Evolutionary conservation across 306 rosid genomes (phyloP).

Genomic region (Gynostemma pentaphyllum): DNA sequence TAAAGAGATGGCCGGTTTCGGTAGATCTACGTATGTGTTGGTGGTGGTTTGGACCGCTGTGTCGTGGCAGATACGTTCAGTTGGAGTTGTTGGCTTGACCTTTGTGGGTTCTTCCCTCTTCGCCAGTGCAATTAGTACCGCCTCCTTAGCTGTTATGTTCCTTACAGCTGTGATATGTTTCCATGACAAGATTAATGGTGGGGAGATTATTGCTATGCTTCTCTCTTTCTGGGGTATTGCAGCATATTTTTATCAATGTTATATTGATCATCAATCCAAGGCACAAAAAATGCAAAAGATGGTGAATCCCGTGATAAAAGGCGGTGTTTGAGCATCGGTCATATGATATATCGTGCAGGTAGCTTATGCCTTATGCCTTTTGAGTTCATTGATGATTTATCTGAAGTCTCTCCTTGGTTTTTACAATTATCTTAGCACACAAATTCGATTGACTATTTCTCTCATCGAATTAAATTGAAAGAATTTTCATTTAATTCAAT

Average conservation of each 20-base stretch:
- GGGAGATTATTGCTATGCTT: conserved; percentile 76
- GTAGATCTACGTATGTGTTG: conserved; percentile 43
- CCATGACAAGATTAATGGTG: conserved; percentile 79
- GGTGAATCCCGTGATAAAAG: conserved; percentile 19
- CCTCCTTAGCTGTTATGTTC: conserved; percentile 76
- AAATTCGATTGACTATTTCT: too few relatives aligned
- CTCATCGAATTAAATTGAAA: too few relatives aligned
- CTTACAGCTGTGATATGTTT: conserved; percentile 64
- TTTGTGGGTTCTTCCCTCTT: conserved; percentile 76
- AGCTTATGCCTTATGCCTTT: neutral
- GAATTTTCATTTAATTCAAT: too few relatives aligned
- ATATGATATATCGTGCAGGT: neutral
- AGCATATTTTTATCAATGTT: conserved; percentile 68
- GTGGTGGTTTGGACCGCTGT: conserved; percentile 67
- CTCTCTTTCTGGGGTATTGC: conserved; percentile 76
- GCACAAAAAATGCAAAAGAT: conserved; percentile 21
- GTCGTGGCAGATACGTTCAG: conserved; percentile 85
- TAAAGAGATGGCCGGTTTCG: conserved; percentile 54
- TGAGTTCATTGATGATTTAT: neutral
- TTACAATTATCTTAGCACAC: neutral
- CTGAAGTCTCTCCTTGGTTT: neutral
- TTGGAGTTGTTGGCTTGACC: conserved; percentile 81
- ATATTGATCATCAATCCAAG: conserved; percentile 52
- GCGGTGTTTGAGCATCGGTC: neutral
- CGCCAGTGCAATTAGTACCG: conserved; percentile 82